Evolutionary conservation across 1,139 yeast genomes (phyloP).

Genomic region (Diutina pseudorugosa): DNA sequence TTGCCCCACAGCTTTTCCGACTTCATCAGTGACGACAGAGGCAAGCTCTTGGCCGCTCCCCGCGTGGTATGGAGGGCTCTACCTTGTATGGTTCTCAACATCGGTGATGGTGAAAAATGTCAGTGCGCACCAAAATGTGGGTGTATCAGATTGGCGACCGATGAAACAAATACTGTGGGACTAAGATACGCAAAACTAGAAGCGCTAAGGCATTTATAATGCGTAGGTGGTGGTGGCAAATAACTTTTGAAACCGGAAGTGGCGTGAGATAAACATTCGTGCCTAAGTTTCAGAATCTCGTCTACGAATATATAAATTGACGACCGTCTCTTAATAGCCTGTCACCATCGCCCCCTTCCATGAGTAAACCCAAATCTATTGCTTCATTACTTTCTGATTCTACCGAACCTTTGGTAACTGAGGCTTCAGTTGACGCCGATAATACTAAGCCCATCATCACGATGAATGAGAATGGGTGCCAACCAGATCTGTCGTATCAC

Average conservation of each 20-base stretch:
- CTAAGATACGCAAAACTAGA: not conserved
- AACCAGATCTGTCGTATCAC: no score
- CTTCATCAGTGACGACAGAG: not conserved
- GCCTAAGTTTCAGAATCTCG: not conserved
- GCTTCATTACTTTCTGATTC: not conserved
- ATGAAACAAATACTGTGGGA: not conserved
- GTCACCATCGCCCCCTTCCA: not conserved
- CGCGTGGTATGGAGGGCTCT: not conserved
- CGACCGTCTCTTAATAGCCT: not conserved
- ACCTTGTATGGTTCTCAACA: not conserved
- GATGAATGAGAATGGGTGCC: not conserved
- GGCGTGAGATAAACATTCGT: not conserved
- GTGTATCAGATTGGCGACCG: not conserved
- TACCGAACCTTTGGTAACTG: not conserved
- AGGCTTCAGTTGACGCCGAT: not conserved
- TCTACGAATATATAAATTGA: not conserved
- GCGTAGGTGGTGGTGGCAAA: no score
- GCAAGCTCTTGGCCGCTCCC: not conserved
- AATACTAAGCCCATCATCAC: no score
- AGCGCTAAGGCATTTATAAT: no score
- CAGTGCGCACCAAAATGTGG: not conserved
- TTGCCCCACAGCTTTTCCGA: not conserved
- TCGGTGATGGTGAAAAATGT: not conserved
- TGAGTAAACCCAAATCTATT: not conserved
- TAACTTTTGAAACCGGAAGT: not conserved